These are phyloP conservation scores for Chlorella sp. DNA, from an alignment of 139 green algal genomes.

Conservation along the genomic window DNA sequence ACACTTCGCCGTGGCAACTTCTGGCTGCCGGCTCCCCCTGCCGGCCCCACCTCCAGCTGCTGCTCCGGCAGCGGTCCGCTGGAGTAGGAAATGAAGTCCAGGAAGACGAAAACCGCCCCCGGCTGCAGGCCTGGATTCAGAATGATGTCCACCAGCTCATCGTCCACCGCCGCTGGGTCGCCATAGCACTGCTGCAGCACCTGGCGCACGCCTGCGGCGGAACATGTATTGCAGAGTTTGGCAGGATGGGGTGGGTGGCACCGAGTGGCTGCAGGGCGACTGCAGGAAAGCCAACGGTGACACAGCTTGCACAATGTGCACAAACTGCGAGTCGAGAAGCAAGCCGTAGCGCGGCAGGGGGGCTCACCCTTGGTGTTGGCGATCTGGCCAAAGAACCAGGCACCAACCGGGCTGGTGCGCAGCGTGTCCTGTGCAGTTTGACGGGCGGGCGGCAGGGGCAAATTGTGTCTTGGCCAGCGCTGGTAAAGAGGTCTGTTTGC, in stretches of 20 bases:
- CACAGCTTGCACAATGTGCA: too few species aligned
- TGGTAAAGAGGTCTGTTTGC: too few species aligned
- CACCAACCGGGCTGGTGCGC: slow-evolving; percentile 72
- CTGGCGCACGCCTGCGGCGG: slow-evolving; percentile 77
- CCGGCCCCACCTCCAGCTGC: slow-evolving; percentile 65
- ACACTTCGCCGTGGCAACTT: too few species aligned
- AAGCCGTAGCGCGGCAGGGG: too few species aligned
- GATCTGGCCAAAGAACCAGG: slow-evolving; percentile 75
- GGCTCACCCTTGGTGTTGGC: not conserved
- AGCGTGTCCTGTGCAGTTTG: slow-evolving; percentile 58
- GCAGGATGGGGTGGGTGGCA: too few species aligned
- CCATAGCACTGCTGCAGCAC: slow-evolving; percentile 94
- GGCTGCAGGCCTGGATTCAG: slow-evolving; percentile 87
- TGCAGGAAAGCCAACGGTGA: too few species aligned
- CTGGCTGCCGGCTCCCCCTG: too few species aligned
- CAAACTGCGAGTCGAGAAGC: too few species aligned
- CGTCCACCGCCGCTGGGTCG: slow-evolving; percentile 80
- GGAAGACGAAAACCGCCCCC: slow-evolving; percentile 94
- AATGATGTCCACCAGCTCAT: slow-evolving; percentile 95
- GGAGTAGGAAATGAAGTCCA: slow-evolving; percentile 98
- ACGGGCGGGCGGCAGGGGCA: too few species aligned
- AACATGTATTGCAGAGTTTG: too few species aligned
- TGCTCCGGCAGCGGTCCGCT: slow-evolving; percentile 92
- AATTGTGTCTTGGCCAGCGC: too few species aligned
- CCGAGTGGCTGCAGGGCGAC: too few species aligned